These are phyloP conservation scores for Cladosporium sp. DNA, from an alignment of 2,329 filamentous ascomycete genomes.

Conservation along the genomic window DNA sequence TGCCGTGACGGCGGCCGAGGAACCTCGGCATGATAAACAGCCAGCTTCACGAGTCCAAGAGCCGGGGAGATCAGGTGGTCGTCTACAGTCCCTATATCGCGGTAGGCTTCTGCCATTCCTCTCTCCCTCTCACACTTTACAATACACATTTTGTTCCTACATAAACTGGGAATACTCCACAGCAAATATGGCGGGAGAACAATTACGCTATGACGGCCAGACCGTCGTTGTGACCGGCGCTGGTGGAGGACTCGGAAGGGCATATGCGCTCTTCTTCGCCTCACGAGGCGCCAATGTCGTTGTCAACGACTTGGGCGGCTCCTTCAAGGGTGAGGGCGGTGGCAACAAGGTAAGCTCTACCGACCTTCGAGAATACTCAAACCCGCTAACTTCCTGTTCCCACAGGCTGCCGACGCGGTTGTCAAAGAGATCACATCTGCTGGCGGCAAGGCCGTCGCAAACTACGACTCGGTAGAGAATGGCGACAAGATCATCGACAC, in stretches of 20 bases:
- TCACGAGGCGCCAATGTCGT: constrained; percentile 90
- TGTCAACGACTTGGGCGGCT: constrained; percentile 91
- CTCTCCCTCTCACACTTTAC: background rate
- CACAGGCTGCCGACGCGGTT: constrained; percentile 73
- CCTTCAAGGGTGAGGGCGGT: constrained; percentile 87
- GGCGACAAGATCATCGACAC: constrained; percentile 93
- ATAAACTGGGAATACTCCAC: background rate
- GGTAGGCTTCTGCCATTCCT: background rate
- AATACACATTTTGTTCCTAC: background rate
- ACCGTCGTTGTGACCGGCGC: constrained; percentile 85
- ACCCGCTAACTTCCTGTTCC: background rate
- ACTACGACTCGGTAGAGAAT: constrained; percentile 92
- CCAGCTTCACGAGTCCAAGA: background rate
- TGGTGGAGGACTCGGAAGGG: constrained; percentile 72
- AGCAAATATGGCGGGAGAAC: constrained; percentile 54
- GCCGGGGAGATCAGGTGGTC: constrained; percentile 9
- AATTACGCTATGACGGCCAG: constrained; percentile 79
- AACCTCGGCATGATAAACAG: background rate
- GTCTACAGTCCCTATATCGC: background rate
- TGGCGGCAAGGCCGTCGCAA: constrained; percentile 93
- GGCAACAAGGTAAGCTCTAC: constrained; percentile 69
- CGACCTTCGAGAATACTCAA: too few species aligned
- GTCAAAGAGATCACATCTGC: constrained; percentile 79
- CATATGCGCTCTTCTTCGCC: constrained; percentile 84
- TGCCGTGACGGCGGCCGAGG: background rate